These are phyloP conservation scores for Xylaria longipes DNA, from an alignment of 495 filamentous ascomycete species.

Conservation along the genomic window DNA sequence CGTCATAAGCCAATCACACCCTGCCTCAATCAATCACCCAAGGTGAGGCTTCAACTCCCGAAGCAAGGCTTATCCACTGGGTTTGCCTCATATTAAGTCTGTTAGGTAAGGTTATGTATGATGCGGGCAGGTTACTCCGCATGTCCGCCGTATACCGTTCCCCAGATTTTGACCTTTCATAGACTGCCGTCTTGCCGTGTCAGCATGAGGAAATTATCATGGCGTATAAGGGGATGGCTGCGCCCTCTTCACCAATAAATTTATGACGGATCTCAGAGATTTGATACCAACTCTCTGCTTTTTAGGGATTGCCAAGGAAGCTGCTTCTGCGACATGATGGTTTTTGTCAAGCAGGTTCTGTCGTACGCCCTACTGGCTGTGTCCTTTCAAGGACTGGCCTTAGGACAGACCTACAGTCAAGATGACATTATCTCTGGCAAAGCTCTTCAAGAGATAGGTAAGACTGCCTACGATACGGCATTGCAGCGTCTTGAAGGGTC, in stretches of 20 bases:
- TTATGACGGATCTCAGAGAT: not conserved
- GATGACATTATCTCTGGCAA: constrained; percentile 48
- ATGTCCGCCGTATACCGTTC: constrained; percentile 12
- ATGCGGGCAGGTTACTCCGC: constrained; percentile 1
- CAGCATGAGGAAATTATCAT: constrained; percentile 31
- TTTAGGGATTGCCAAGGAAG: not conserved
- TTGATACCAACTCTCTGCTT: not conserved
- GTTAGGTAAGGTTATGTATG: constrained; percentile 17
- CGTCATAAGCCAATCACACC: constrained; percentile 16
- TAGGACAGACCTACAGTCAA: constrained; percentile 40
- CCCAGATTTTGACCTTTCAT: constrained; percentile 35
- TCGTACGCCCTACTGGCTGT: constrained; percentile 32
- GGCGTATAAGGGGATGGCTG: constrained; percentile 27
- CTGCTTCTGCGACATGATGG: constrained; percentile 24
- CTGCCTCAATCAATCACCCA: constrained; percentile 19
- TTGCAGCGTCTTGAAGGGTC: constrained; percentile 42
- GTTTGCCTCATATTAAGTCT: constrained; percentile 16
- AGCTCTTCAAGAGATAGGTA: constrained; percentile 41
- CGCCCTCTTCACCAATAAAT: constrained; percentile 7
- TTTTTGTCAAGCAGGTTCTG: constrained; percentile 33
- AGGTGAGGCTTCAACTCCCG: constrained; percentile 29
- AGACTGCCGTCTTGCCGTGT: constrained; percentile 36
- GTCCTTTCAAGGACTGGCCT: constrained; percentile 35
- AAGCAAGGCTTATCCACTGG: constrained; percentile 13
- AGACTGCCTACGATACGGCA: constrained; percentile 44